A percentile compares a stretch with the other conserved stretches of the same genome.
These are phyloP conservation scores for Talaromyces sp. DNA, from an alignment of 2,329 filamentous ascomycete genomes.

Conservation along the genomic window DNA sequence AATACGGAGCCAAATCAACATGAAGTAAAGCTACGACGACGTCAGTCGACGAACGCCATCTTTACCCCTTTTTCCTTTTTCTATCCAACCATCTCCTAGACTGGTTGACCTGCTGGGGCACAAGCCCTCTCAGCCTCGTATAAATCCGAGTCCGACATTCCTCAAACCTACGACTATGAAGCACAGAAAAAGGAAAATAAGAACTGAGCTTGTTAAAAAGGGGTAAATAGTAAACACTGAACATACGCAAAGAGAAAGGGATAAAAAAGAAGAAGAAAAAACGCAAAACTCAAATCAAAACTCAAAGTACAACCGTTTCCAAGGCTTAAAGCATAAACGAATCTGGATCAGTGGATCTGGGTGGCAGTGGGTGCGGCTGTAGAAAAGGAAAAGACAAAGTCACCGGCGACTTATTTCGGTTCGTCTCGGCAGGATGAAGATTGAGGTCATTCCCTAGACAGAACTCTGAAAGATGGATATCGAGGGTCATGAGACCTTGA, in stretches of 20 bases:
- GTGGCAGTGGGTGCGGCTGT: not conserved
- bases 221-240: conserved; percentile 1
- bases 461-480: not conserved
- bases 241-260: not conserved
- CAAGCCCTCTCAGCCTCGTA: not conserved
- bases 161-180: not conserved
- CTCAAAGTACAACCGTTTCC: not conserved
- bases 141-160: not conserved
- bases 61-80: not conserved
- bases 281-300: not conserved
- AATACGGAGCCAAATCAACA: not conserved
- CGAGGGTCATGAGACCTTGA: not conserved
- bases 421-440: not conserved
- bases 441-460: not conserved
- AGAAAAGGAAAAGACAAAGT: not conserved
- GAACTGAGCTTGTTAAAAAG: not conserved
- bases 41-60: not conserved
- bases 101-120: not conserved
- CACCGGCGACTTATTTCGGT: not conserved
- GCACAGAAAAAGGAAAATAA: not conserved
- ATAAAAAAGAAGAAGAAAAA: not conserved
- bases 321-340: not conserved
- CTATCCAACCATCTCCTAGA: not conserved
- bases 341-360: no score
- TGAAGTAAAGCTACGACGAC: no score